Conservation (phyloP, 768 basidiomycete species). For the Kwoniella europaea region DNA sequence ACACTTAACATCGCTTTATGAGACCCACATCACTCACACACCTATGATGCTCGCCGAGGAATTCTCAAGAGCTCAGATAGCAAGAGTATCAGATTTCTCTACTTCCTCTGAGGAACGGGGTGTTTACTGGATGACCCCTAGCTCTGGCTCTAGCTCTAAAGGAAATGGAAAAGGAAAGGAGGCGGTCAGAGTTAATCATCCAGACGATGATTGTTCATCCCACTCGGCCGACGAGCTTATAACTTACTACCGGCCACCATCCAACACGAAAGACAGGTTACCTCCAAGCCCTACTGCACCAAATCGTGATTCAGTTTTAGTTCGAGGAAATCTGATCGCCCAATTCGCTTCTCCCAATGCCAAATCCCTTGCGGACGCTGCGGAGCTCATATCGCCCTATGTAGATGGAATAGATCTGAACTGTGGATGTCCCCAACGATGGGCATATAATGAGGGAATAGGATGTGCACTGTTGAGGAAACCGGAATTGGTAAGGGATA, state of each 20-base stretch:
- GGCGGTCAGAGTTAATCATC: constrained; percentile 3
- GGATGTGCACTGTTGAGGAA: constrained; percentile 62
- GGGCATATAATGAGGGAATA: constrained; percentile 62
- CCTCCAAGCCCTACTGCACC: constrained; percentile 40
- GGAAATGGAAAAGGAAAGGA: not conserved
- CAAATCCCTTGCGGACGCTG: constrained; percentile 60
- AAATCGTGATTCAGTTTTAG: constrained; percentile 40
- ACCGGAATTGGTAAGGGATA: constrained; percentile 61
- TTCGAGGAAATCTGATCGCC: constrained; percentile 60
- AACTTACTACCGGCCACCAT: constrained; percentile 23
- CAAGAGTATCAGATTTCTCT: constrained; percentile 61
- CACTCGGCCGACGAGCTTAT: not conserved
- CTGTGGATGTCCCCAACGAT: constrained; percentile 62
- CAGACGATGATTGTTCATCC: constrained; percentile 4
- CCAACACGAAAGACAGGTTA: constrained; percentile 22
- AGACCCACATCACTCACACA: constrained; percentile 62
- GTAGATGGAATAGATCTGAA: constrained; percentile 64
- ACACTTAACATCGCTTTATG: constrained; percentile 60
- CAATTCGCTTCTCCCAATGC: constrained; percentile 62
- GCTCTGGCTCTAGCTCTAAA: not conserved
- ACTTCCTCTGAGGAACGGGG: constrained; percentile 60
- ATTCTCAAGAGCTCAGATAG: constrained; percentile 61
- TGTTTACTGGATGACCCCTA: constrained; percentile 58
- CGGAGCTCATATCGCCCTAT: constrained; percentile 60
- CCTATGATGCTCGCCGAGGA: constrained; percentile 63